phyloP scores from a whole-genome alignment of 768 basidiomycete species.

The Pholiota conissans region DNA sequence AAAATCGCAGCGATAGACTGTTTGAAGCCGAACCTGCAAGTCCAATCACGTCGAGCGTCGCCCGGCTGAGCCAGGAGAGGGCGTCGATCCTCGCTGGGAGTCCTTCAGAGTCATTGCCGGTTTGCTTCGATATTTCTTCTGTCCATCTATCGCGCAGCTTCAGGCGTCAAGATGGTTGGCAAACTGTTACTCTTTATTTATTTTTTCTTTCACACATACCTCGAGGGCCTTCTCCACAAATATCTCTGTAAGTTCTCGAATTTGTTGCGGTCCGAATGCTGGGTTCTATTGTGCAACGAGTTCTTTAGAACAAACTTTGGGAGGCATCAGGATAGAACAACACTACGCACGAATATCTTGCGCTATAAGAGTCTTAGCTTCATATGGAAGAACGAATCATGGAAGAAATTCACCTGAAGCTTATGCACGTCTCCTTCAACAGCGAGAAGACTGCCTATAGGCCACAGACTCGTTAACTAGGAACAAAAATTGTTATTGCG shows the following conservation, averaged over 20 bases:
- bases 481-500: too few species aligned
- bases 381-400: not conserved
- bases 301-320: too few species aligned
- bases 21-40: constrained; percentile 45
- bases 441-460: constrained; percentile 49
- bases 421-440: constrained; percentile 45
- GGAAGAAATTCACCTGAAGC: constrained; percentile 35
- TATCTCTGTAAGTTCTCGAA: constrained; percentile 53
- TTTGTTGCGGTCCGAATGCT: constrained; percentile 59
- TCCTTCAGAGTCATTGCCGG: constrained; percentile 12
- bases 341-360: constrained; percentile 35
- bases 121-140: constrained; percentile 28
- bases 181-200: not conserved
- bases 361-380: constrained; percentile 26
- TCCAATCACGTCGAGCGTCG: constrained; percentile 77
- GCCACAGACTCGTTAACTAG: too few species aligned
- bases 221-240: constrained; percentile 53
- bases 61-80: constrained; percentile 61
- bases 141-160: constrained; percentile 54
- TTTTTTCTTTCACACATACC: constrained; percentile 27
- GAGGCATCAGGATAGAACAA: not conserved
- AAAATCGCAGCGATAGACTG: too few species aligned
- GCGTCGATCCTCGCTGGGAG: constrained; percentile 50
- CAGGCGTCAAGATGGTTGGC: not conserved
- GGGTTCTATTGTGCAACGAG: constrained; percentile 65